Evolutionary conservation across 2,329 filamentous ascomycete genomes (phyloP).

Genomic region (Fusarium caatingaense): DNA sequence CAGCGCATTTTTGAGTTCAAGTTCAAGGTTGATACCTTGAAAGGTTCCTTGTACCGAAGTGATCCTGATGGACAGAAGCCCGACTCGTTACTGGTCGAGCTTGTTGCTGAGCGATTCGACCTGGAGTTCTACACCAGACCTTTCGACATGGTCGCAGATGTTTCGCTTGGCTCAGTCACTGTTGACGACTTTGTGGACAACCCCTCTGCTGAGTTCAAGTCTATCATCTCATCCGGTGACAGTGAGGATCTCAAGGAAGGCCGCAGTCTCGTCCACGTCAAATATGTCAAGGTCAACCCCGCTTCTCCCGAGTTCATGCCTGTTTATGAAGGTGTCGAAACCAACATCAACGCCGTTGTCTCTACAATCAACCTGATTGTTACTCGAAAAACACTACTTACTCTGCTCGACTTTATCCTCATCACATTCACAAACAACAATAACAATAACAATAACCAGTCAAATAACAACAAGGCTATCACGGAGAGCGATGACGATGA

Average conservation of each 20-base stretch:
- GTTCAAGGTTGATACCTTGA: constrained; percentile 93
- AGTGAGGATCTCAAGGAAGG: constrained; percentile 78
- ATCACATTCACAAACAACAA: constrained; percentile 81
- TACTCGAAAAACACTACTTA: constrained; percentile 91
- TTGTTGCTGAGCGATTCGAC: constrained; percentile 89
- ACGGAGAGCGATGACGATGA: constrained; percentile 52
- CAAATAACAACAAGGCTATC: constrained; percentile 52
- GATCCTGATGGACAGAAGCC: constrained; percentile 80
- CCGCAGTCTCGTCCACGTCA: constrained; percentile 86
- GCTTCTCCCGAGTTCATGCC: constrained; percentile 93
- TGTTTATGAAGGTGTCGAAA: constrained; percentile 92
- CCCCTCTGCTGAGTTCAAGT: constrained; percentile 90
- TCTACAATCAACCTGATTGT: constrained; percentile 97
- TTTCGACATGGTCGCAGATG: constrained; percentile 93
- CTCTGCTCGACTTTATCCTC: constrained; percentile 91
- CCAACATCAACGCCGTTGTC: constrained; percentile 88
- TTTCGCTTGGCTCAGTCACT: constrained; percentile 85
- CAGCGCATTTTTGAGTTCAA: constrained; percentile 96
- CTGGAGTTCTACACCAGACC: constrained; percentile 88
- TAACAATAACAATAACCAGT: constrained; percentile 58
- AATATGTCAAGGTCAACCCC: constrained; percentile 88
- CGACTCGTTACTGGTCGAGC: constrained; percentile 87
- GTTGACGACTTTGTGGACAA: constrained; percentile 97
- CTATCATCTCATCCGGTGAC: constrained; percentile 89
- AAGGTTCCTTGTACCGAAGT: constrained; percentile 90